Evolutionary conservation across 2,329 filamentous ascomycete genomes (phyloP).

Genomic region (Stemphylium lycopersici): DNA sequence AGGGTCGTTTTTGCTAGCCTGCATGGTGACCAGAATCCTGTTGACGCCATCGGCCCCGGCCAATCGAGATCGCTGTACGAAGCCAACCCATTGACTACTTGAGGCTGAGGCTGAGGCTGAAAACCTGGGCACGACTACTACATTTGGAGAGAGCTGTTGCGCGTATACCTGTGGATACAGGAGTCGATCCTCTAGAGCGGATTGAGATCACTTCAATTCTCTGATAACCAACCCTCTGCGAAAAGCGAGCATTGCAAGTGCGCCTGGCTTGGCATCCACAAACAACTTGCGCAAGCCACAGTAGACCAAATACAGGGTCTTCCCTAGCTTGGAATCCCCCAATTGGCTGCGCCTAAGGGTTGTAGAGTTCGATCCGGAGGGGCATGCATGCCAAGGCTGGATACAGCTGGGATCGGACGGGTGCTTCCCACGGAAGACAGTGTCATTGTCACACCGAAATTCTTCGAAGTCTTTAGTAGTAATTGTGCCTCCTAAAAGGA

Average conservation of each 20-base stretch:
- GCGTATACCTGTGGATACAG: not conserved
- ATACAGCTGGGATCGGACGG: constrained; percentile 6
- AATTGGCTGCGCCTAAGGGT: constrained; percentile 1
- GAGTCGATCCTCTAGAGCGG: not conserved
- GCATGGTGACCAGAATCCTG: not conserved
- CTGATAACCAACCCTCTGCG: not conserved
- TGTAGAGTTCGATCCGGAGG: constrained; percentile 1
- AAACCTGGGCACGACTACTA: too few species aligned
- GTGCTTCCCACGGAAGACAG: not conserved
- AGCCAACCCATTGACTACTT: not conserved
- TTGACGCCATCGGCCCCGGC: not conserved
- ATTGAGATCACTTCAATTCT: not conserved
- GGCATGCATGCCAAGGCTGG: constrained; percentile 12
- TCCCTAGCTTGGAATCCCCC: not conserved
- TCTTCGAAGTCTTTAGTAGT: not conserved
- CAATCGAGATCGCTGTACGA: not conserved
- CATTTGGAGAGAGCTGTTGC: not conserved
- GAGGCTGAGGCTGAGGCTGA: too few species aligned
- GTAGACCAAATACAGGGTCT: not conserved
- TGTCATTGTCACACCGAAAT: not conserved
- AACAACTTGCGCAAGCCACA: not conserved
- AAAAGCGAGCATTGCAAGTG: not conserved
- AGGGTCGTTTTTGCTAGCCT: not conserved
- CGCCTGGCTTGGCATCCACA: constrained; percentile 1
- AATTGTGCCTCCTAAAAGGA: not conserved